Evolutionary conservation across 768 basidiomycete species (phyloP).

Genomic region (Suillus placidus): DNA sequence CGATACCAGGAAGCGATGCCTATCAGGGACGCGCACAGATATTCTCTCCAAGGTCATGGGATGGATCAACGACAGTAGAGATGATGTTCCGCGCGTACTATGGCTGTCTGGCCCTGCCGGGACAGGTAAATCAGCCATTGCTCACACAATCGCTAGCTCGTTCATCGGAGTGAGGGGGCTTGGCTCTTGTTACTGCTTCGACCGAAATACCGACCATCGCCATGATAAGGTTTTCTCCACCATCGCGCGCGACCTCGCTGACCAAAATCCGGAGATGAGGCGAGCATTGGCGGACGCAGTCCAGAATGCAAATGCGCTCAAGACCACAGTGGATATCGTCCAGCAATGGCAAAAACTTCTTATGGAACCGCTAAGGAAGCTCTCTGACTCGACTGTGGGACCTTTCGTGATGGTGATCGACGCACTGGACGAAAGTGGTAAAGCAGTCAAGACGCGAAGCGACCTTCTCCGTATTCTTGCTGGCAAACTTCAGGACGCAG

Average conservation of each 20-base stretch:
- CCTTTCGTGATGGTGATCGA: conserved; percentile 32
- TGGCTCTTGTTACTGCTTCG: conserved; percentile 28
- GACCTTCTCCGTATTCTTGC: conserved; percentile 19
- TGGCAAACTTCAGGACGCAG: neutral
- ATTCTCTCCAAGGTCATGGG: conserved; percentile 29
- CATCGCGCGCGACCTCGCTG: conserved; percentile 9
- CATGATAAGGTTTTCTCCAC: conserved; percentile 23
- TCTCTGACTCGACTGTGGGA: conserved; percentile 9
- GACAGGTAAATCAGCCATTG: conserved; percentile 29
- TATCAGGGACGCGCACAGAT: conserved; percentile 24
- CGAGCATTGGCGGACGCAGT: conserved; percentile 3
- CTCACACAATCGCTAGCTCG: conserved; percentile 13
- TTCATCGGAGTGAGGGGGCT: conserved; percentile 17
- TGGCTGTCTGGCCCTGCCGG: conserved; percentile 31
- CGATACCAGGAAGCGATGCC: conserved; percentile 18
- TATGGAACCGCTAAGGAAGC: conserved; percentile 17
- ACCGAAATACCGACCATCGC: conserved; percentile 13
- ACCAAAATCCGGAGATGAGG: conserved; percentile 3
- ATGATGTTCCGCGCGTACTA: conserved; percentile 15
- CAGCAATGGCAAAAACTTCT: conserved; percentile 24
- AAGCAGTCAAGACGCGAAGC: conserved; percentile 6
- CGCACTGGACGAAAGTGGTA: conserved; percentile 23
- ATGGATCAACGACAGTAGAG: conserved; percentile 24
- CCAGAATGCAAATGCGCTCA: neutral
- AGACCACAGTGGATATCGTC: conserved; percentile 4